Evolutionary conservation across 768 basidiomycete species (phyloP).

Genomic region (Boletus bicolor): DNA sequence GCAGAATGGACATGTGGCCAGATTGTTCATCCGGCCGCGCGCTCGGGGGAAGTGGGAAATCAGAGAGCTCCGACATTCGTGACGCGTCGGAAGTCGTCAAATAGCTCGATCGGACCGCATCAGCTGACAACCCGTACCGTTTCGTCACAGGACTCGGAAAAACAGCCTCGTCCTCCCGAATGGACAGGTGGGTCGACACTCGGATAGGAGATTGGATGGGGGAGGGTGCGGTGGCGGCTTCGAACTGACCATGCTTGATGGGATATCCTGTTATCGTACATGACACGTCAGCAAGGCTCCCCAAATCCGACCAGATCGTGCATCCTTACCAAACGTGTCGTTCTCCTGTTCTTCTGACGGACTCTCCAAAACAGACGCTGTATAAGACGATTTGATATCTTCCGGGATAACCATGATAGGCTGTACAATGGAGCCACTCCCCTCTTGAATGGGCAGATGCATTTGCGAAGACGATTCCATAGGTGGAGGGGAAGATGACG

Average conservation of each 20-base stretch:
- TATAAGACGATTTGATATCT: conserved; percentile 24
- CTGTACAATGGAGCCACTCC: neutral
- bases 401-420: conserved; percentile 17
- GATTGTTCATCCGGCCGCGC: conserved; percentile 26
- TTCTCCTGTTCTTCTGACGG: conserved; percentile 18
- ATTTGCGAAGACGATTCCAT: conserved; percentile 7
- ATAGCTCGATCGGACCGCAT: conserved; percentile 50
- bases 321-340: conserved; percentile 30
- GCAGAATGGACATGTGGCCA: conserved; percentile 37
- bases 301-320: neutral
- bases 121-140: conserved; percentile 27
- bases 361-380: conserved; percentile 19
- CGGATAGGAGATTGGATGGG: conserved; percentile 12
- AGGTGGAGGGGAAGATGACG: conserved; percentile 17
- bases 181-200: conserved; percentile 23
- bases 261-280: conserved; percentile 18
- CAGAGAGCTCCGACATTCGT: conserved; percentile 67
- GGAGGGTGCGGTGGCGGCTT: conserved; percentile 10
- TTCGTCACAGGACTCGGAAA: conserved; percentile 16
- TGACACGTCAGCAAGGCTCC: neutral
- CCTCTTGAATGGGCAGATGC: conserved; percentile 9
- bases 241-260: conserved; percentile 21
- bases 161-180: conserved; percentile 13
- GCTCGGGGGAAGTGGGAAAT: conserved; percentile 64
- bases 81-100: conserved; percentile 59